Evolutionary conservation across 768 basidiomycete genomes (phyloP), one percentile per base, ranked within the genome.

Genomic region (Hygrophorus pudorinus): DNA sequence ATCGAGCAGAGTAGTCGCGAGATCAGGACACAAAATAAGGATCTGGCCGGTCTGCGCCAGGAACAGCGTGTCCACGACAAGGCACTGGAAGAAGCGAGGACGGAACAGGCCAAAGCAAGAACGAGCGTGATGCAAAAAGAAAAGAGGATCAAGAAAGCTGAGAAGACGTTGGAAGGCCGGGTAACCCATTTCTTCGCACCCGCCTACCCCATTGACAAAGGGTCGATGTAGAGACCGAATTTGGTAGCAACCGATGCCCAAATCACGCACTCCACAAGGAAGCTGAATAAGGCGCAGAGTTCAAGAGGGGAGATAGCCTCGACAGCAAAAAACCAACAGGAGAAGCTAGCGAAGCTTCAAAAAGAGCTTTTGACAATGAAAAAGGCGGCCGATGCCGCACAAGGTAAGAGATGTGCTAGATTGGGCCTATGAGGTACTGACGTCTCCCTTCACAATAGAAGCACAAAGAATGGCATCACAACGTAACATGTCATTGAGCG

Each of bases 141-240:
- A 63, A 84, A 82, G 63, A 75, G 65, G 36, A 81, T 94, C 46
- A 96, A 96, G 67, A 87, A 84, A 60, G 83, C 83, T 1, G 93
- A 97, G 62, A 97, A 93, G 61, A 69, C 78, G 0, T 61, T 93
- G 7, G 94, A 97, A 47, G 78, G 72, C 12, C 89, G 87, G 68
- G 92, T 84, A 30, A 31, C 71, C 54, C 16, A 10, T 18, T 41
- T 16, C 8, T 34, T 38, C n/a, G 30, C 27, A 10, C 24, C 31
- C 44, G 5, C 7, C 27, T 29, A 49, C 4, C 24, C 44, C 37
- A 27, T 21, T 1, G 17, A 42, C n/a, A 13, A 38, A 14, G n/a
- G 11, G 20, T 9, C 21, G 5, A 11, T 10, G 27, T 49, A 94
- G 91, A 78, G 77, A 64, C 93, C 96, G 2, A 85, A 86, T 38